Evolutionary conservation across 2,329 filamentous ascomycete genomes (phyloP).

Genomic region (Tolypocladium tropicale): DNA sequence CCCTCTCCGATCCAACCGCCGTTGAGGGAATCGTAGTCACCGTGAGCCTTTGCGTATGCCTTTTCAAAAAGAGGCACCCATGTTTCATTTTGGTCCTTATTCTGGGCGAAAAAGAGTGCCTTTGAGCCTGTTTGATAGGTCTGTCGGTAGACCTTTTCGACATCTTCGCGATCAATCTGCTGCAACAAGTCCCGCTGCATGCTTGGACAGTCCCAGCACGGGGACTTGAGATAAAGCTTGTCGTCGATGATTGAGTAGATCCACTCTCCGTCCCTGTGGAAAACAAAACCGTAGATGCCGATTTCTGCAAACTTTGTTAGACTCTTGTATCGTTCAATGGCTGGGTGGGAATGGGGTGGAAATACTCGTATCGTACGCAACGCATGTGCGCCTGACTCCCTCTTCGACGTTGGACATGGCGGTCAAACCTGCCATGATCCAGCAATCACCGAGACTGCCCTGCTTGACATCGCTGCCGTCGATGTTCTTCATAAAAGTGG

Average conservation of each 20-base stretch:
- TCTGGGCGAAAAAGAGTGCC: constrained; percentile 70
- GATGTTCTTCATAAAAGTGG: constrained; percentile 55
- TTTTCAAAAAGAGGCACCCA: constrained; percentile 77
- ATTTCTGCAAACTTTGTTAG: constrained; percentile 28
- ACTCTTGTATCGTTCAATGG: too few species aligned
- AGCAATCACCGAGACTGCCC: constrained; percentile 70
- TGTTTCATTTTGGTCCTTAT: constrained; percentile 66
- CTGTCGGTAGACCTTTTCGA: constrained; percentile 60
- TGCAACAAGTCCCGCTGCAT: constrained; percentile 65
- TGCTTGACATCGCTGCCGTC: constrained; percentile 69
- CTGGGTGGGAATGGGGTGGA: too few species aligned
- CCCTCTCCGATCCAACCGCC: constrained; percentile 60
- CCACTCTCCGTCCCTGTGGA: constrained; percentile 83
- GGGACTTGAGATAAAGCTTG: constrained; percentile 75
- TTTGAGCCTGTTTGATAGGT: constrained; percentile 66
- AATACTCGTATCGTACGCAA: constrained; percentile 56
- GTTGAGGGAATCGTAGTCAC: constrained; percentile 61
- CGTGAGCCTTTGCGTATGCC: constrained; percentile 76
- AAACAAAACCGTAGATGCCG: constrained; percentile 84
- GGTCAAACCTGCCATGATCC: constrained; percentile 70
- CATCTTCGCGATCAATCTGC: constrained; percentile 63
- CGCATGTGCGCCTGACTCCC: constrained; percentile 63
- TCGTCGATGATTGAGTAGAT: constrained; percentile 87
- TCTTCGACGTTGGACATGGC: constrained; percentile 64
- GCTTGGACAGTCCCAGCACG: constrained; percentile 71